Percentiles rank a stretch among this genome's conserved stretches.
Evolutionary conservation across 805 yeast genomes (phyloP).

Genomic region (Kodamaea lidongshanica): DNA sequence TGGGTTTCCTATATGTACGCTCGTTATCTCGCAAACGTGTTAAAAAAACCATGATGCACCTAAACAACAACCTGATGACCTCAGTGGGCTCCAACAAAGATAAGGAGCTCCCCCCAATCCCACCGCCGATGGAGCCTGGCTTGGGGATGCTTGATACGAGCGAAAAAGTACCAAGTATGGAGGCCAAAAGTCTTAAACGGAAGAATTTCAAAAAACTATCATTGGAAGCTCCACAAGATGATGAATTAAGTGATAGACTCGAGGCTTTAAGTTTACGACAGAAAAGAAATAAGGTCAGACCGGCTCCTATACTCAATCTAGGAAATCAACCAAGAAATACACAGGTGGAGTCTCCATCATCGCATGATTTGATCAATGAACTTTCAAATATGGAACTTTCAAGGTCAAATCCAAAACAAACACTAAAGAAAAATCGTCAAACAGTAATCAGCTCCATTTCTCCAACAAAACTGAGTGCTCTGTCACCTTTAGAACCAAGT

Average conservation of each 20-base stretch:
- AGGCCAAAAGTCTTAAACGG: slow-evolving; percentile 32
- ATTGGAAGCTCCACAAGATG: slow-evolving; percentile 13
- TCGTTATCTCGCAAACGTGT: too few relatives aligned
- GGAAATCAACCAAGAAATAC: slow-evolving; percentile 11
- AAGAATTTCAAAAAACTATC: slow-evolving; percentile 37
- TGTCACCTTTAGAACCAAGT: slow-evolving; percentile 14
- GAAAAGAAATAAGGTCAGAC: slow-evolving; percentile 19
- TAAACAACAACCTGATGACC: slow-evolving; percentile 16
- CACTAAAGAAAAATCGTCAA: slow-evolving; percentile 24
- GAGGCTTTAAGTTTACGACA: slow-evolving; percentile 13
- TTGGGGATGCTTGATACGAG: too few relatives aligned
- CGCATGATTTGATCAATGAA: slow-evolving; percentile 21
- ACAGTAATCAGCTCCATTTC: slow-evolving; percentile 39
- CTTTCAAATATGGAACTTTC: slow-evolving; percentile 20
- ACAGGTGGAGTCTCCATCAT: slow-evolving; percentile 20
- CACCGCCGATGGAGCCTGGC: slow-evolving; percentile 16
- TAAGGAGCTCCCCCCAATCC: slow-evolving; percentile 36
- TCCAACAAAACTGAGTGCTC: slow-evolving; percentile 29
- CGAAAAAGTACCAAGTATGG: too few relatives aligned
- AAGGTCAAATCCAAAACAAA: slow-evolving; percentile 5
- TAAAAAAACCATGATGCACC: slow-evolving; percentile 17
- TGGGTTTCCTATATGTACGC: too few relatives aligned
- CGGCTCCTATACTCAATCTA: slow-evolving; percentile 27
- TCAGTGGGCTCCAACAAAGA: slow-evolving; percentile 22
- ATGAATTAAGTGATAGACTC: slow-evolving; percentile 6